These are phyloP conservation scores for Aspergillus carbonarius DNA, from an alignment of 2,329 filamentous ascomycete genomes.

Conservation along the genomic window DNA sequence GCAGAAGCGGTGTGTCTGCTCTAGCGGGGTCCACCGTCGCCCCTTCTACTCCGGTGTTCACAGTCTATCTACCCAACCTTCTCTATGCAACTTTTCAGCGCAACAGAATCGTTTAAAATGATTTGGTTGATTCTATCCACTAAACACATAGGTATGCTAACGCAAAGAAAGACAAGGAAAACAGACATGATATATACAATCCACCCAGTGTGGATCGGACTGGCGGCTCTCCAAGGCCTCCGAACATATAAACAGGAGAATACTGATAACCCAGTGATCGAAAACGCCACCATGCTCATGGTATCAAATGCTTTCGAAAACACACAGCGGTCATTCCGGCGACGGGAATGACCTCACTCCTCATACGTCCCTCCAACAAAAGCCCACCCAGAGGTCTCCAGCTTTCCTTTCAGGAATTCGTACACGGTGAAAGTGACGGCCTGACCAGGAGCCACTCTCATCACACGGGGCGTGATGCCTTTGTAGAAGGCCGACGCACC, in stretches of 20 bases:
- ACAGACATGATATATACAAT: conserved; percentile 22
- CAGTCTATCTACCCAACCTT: not conserved
- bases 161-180: conserved; percentile 13
- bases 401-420: conserved; percentile 70
- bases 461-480: conserved; percentile 95
- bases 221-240: conserved; percentile 8
- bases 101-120: not conserved
- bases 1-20: conserved; percentile 28
- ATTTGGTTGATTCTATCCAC: not conserved
- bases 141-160: conserved; percentile 4
- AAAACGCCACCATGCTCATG: conserved; percentile 31
- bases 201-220: conserved; percentile 11
- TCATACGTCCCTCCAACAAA: conserved; percentile 64
- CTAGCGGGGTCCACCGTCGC: conserved; percentile 13
- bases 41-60: not conserved
- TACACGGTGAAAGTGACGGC: conserved; percentile 75
- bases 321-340: conserved; percentile 9
- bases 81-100: not conserved
- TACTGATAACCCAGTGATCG: conserved; percentile 19
- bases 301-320: conserved; percentile 29
- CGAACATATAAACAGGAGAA: conserved; percentile 14
- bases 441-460: conserved; percentile 95
- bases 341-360: conserved; percentile 47
- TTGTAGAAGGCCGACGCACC: conserved; percentile 96
- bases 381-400: conserved; percentile 65